Percentiles rank a stretch among this genome's conserved stretches.
Evolutionary conservation across 768 basidiomycete species (phyloP).

Genomic region (Sarcodon aspratus): DNA sequence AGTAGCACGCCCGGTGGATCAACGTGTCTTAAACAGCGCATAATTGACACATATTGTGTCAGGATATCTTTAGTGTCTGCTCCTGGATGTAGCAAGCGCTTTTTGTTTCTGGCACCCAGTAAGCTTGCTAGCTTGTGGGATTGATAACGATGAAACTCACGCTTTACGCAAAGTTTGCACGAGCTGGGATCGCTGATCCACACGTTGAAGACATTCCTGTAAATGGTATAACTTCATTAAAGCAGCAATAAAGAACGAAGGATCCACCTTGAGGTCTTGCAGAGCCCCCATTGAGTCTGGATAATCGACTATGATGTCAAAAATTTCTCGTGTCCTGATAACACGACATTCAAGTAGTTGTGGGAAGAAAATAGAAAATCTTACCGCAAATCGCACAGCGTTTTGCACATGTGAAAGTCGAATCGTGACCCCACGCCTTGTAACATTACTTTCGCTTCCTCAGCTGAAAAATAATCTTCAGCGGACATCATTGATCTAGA

Average conservation of each 20-base stretch:
- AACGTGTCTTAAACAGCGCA: slow-evolving; percentile 79
- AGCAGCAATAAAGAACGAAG: neutral
- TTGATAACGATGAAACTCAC: slow-evolving; percentile 31
- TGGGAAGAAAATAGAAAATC: slow-evolving; percentile 8
- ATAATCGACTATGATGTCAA: slow-evolving; percentile 92
- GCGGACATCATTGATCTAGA: neutral
- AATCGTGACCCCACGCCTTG: slow-evolving; percentile 73
- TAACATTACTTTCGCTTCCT: slow-evolving; percentile 63
- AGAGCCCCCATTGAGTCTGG: slow-evolving; percentile 82
- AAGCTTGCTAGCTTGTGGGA: slow-evolving; percentile 3
- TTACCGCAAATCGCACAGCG: slow-evolving; percentile 76
- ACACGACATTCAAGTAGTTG: slow-evolving; percentile 1
- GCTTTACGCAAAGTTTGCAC: slow-evolving; percentile 70
- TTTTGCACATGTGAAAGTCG: slow-evolving; percentile 90
- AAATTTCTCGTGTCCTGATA: slow-evolving; percentile 67
- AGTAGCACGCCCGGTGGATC: slow-evolving; percentile 91
- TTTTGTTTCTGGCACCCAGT: slow-evolving; percentile 47
- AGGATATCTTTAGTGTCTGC: slow-evolving; percentile 90
- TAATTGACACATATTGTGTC: slow-evolving; percentile 83
- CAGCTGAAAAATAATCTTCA: slow-evolving; percentile 25
- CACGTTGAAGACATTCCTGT: slow-evolving; percentile 70
- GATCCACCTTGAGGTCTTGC: slow-evolving; percentile 70
- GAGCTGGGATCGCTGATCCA: slow-evolving; percentile 68
- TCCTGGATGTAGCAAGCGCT: slow-evolving; percentile 89
- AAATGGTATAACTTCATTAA: neutral